Evolutionary conservation across 2,329 filamentous ascomycete genomes (phyloP), one percentile per base, ranked within the genome.

Genomic region (Sporothrix brunneoviolacea): DNA sequence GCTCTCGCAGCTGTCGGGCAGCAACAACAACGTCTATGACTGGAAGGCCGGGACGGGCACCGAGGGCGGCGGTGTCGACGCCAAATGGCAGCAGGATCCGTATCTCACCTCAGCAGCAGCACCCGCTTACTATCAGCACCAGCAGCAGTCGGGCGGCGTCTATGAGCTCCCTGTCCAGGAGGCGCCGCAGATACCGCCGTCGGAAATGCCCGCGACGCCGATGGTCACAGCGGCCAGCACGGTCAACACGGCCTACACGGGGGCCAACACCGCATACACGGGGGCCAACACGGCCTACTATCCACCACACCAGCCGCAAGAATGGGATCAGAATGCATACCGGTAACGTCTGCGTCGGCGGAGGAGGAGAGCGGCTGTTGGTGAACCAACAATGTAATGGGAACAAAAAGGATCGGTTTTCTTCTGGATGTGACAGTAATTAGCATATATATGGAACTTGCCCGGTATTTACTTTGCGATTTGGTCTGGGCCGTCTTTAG

Each of bases 121-220:
- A 12, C 16, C 22, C 8, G 42, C 8, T 5, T 30, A 32, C 41
- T 10, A 13, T 30, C 55, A 45, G 35, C 57, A 50, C 40, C 57
- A 43, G 13, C 54, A 59, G 44, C 40, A 73, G 0, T 75, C 82
- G 52, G 37, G 13, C 4, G 45, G 32, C 38, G 77, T 70, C 2
- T 71, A 80, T 30, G 83, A 87, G 69, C 62, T 86, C 37, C 75
- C 75, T 8, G 66, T 75, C 22, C 77, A 66, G 6, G 65, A 53
- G 16, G 55, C 48, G 28, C 54, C 49, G 19, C 38, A 30, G 2
- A 19, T 38, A 28, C 57, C 59, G 1, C 58, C 55, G 10, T 5
- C 24, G 24, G 63, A 65, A 54, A 61, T 65, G 58, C 60, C 60
- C 0, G 57, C 56, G 8, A 54, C 55, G 12, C 55, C 58, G 2